Conservation (phyloP, 768 basidiomycete species). For the Phylloporus sp. region DNA sequence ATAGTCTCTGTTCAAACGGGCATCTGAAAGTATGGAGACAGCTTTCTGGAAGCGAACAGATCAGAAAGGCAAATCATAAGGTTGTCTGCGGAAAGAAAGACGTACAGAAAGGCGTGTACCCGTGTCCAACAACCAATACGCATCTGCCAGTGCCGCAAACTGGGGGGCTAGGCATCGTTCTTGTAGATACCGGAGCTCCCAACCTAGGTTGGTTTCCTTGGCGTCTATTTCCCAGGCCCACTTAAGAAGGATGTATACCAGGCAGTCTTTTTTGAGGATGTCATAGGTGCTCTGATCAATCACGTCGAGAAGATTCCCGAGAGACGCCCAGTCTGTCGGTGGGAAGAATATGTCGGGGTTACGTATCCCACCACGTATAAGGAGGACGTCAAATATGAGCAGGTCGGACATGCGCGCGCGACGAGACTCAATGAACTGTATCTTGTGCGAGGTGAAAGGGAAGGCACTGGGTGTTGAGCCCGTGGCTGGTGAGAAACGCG, state of each 20-base stretch:
- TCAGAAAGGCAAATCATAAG: not conserved
- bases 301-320: slow-evolving; percentile 56
- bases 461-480: slow-evolving; percentile 38
- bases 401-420: slow-evolving; percentile 57
- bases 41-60: slow-evolving; percentile 45
- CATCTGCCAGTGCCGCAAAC: slow-evolving; percentile 71
- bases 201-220: slow-evolving; percentile 34
- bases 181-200: slow-evolving; percentile 40
- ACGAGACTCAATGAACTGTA: slow-evolving; percentile 57
- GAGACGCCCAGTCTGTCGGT: slow-evolving; percentile 50
- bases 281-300: slow-evolving; percentile 67
- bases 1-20: slow-evolving; percentile 71
- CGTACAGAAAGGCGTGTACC: slow-evolving; percentile 63
- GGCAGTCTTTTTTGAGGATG: slow-evolving; percentile 71
- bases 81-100: slow-evolving; percentile 15
- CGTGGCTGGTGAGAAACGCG: slow-evolving; percentile 44
- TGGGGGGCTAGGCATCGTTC: slow-evolving; percentile 71
- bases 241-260: slow-evolving; percentile 78
- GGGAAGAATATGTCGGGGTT: slow-evolving; percentile 65
- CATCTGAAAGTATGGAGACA: slow-evolving; percentile 68
- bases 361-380: slow-evolving; percentile 58
- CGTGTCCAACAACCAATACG: slow-evolving; percentile 80
- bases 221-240: slow-evolving; percentile 74
- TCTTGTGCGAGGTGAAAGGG: slow-evolving; percentile 53
- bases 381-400: slow-evolving; percentile 72